Evolutionary conservation across 495 filamentous ascomycete species (phyloP).

Genomic region (Cercophora newfieldiana): DNA sequence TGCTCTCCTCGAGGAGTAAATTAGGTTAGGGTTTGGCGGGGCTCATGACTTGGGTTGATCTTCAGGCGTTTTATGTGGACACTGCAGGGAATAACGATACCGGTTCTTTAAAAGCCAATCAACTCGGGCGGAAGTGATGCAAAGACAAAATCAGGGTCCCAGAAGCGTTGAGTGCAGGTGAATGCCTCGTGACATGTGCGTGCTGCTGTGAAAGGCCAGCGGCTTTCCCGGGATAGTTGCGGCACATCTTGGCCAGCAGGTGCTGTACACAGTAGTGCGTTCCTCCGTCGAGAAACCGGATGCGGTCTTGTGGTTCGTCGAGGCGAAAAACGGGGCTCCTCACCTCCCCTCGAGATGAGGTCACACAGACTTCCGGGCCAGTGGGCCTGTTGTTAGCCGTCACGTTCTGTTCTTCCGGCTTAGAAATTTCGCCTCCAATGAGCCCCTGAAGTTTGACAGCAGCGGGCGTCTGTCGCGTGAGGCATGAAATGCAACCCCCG

Average conservation of each 20-base stretch:
- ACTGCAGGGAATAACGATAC: slow-evolving; percentile 29
- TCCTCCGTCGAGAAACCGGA: neutral
- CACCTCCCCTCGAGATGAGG: neutral
- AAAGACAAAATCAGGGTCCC: neutral
- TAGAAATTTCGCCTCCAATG: neutral
- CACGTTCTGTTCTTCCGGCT: neutral
- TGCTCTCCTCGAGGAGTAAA: slow-evolving; percentile 57
- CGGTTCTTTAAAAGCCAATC: slow-evolving; percentile 37
- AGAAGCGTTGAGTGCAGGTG: no score
- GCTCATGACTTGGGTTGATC: slow-evolving; percentile 32
- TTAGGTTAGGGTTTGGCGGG: slow-evolving; percentile 21
- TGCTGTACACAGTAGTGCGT: neutral
- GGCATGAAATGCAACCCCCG: no score
- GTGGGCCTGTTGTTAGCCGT: neutral
- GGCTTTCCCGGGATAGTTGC: slow-evolving; percentile 6
- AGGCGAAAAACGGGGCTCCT: neutral
- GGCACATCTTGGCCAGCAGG: no score
- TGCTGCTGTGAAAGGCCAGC: neutral
- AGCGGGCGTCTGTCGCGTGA: no score
- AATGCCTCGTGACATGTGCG: slow-evolving; percentile 14
- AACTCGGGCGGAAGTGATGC: slow-evolving; percentile 18
- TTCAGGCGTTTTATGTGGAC: slow-evolving; percentile 27
- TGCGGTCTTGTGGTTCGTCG: neutral
- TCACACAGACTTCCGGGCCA: slow-evolving; percentile 1
- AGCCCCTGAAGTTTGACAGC: neutral